Percentiles rank a stretch among this genome's conserved stretches.
Conservation (phyloP, 805 yeast species). For the Lachancea dasiensis region DNA sequence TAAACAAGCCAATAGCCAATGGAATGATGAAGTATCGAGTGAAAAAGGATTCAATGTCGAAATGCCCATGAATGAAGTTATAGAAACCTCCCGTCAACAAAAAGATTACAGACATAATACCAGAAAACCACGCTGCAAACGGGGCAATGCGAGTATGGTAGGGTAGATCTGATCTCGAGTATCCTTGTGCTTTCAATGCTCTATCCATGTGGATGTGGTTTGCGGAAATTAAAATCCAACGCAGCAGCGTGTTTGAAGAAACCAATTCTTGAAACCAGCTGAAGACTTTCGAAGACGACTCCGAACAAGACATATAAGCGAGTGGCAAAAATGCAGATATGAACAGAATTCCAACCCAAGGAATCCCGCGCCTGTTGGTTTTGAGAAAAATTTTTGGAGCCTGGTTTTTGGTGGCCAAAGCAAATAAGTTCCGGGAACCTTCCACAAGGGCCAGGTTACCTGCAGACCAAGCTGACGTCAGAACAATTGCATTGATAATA, state of each 20-base stretch:
- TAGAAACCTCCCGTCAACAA: slow-evolving; percentile 35
- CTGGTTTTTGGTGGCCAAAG: slow-evolving; percentile 64
- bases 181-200: slow-evolving; percentile 48
- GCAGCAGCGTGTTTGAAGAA: slow-evolving; percentile 51
- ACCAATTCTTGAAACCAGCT: slow-evolving; percentile 56
- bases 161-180: slow-evolving; percentile 14
- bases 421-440: slow-evolving; percentile 60
- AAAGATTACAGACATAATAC: slow-evolving; percentile 23
- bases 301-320: slow-evolving; percentile 52
- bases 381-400: slow-evolving; percentile 51
- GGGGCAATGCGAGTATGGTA: not conserved
- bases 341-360: slow-evolving; percentile 45
- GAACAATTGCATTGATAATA: slow-evolving; percentile 66
- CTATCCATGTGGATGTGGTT: slow-evolving; percentile 50
- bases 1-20: slow-evolving; percentile 26
- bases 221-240: slow-evolving; percentile 52
- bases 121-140: slow-evolving; percentile 29
- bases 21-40: slow-evolving; percentile 12
- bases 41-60: slow-evolving; percentile 9
- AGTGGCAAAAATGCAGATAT: slow-evolving; percentile 50
- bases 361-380: slow-evolving; percentile 55
- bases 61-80: slow-evolving; percentile 33
- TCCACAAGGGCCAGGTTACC: slow-evolving; percentile 72
- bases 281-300: slow-evolving; percentile 47
- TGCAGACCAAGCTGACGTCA: slow-evolving; percentile 67